Evolutionary conservation across 1,284 basidiomycete genomes (phyloP).

Genomic region (Tremellales sp.): DNA sequence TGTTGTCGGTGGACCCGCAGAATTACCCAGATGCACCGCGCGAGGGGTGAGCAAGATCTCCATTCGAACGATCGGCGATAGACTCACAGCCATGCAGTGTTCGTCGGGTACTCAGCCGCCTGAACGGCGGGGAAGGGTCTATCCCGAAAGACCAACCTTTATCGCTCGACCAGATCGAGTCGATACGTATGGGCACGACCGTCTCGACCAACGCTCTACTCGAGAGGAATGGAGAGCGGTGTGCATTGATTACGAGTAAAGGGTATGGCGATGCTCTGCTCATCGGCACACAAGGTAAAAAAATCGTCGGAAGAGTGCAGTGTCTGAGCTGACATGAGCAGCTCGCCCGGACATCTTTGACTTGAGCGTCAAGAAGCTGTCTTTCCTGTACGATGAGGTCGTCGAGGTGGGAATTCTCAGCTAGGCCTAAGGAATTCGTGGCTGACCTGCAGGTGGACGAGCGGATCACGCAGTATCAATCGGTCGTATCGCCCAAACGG

Average conservation of each 20-base stretch:
- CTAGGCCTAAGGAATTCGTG: neutral
- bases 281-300: conserved; percentile 39
- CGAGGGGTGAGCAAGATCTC: conserved; percentile 21
- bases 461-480: conserved; percentile 71
- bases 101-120: conserved; percentile 74
- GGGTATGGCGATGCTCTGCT: conserved; percentile 55
- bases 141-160: conserved; percentile 55
- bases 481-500: conserved; percentile 20
- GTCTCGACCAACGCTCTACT: conserved; percentile 88
- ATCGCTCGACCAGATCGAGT: conserved; percentile 25
- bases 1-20: conserved; percentile 75
- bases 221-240: conserved; percentile 87
- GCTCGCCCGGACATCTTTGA: conserved; percentile 77
- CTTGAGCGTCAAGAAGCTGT: conserved; percentile 73
- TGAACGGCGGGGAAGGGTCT: conserved; percentile 65
- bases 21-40: conserved; percentile 94
- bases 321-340: conserved; percentile 2
- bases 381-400: conserved; percentile 75
- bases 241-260: conserved; percentile 88
- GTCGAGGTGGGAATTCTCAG: conserved; percentile 72
- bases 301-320: neutral
- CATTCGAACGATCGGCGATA: no score
- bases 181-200: conserved; percentile 47
- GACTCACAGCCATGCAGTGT: conserved; percentile 57
- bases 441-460: conserved; percentile 58